Conservation (phyloP, 2,329 filamentous ascomycete genomes). For the Phaeosphaeriaceae sp. region DNA sequence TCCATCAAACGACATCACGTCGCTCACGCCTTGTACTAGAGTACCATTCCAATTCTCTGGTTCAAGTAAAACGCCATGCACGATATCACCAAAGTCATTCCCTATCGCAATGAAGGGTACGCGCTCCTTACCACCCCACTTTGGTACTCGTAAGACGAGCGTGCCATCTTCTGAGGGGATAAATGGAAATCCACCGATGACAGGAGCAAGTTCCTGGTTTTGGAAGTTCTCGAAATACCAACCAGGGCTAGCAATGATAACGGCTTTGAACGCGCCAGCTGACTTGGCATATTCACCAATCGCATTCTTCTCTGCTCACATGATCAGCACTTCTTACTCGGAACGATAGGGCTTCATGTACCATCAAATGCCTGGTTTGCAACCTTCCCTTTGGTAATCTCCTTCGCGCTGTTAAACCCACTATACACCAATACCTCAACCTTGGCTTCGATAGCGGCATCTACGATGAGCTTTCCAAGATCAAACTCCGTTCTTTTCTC, state of each 20-base stretch:
- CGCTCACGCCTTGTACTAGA: conserved; percentile 50
- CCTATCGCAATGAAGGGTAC: conserved; percentile 51
- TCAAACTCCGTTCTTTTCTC: conserved; percentile 23
- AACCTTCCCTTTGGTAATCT: conserved; percentile 19
- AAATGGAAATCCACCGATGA: conserved; percentile 53
- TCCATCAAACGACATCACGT: conserved; percentile 38
- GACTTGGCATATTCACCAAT: conserved; percentile 49
- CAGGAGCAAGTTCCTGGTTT: conserved; percentile 38
- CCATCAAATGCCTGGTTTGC: conserved; percentile 23
- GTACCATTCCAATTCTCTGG: conserved; percentile 48
- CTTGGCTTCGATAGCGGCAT: conserved; percentile 20
- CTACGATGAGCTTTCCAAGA: conserved; percentile 23
- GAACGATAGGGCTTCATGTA: conserved; percentile 6
- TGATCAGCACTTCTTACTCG: too few species aligned
- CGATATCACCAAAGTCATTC: conserved; percentile 55
- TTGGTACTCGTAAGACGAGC: conserved; percentile 46
- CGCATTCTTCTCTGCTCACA: conserved; percentile 49
- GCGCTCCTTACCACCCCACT: conserved; percentile 50
- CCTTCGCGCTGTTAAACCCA: conserved; percentile 22
- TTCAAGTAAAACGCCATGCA: conserved; percentile 54
- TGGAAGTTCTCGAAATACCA: conserved; percentile 56
- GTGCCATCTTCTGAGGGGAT: conserved; percentile 45
- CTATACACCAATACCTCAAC: conserved; percentile 25
- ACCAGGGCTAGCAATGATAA: conserved; percentile 46
- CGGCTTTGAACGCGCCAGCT: conserved; percentile 42